These are phyloP conservation scores for Scleroderma bovista DNA, from an alignment of 768 basidiomycete species.

Conservation along the genomic window DNA sequence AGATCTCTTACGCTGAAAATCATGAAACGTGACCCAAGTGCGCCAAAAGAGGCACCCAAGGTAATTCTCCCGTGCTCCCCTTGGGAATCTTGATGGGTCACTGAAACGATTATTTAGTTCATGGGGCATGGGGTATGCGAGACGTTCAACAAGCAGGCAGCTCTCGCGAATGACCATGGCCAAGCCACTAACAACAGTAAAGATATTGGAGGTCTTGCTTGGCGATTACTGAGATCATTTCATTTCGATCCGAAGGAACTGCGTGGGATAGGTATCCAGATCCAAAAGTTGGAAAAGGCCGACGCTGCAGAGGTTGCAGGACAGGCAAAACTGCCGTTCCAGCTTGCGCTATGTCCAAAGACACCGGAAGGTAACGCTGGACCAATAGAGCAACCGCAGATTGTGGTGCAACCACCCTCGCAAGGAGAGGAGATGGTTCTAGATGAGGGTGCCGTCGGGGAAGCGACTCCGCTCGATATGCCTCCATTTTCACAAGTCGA, in stretches of 20 bases:
- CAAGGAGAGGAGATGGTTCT: conserved; percentile 20
- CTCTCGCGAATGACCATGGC: conserved; percentile 55
- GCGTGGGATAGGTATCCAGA: conserved; percentile 88
- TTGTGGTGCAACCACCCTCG: conserved; percentile 30
- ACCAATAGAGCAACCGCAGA: conserved; percentile 8
- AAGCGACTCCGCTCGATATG: conserved; percentile 29
- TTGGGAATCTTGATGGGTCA: neutral
- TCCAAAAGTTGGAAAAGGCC: conserved; percentile 75
- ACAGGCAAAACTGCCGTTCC: conserved; percentile 62
- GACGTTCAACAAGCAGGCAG: conserved; percentile 67
- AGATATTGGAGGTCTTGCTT: conserved; percentile 71
- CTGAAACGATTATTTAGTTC: conserved; percentile 46
- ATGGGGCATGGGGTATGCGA: conserved; percentile 89
- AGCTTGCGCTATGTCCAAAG: conserved; percentile 12
- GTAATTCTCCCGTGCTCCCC: conserved; percentile 34
- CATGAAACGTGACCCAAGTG: conserved; percentile 79
- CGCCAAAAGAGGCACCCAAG: conserved; percentile 89
- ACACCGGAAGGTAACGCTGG: neutral
- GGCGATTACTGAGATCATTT: conserved; percentile 67
- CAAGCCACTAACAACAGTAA: conserved; percentile 67
- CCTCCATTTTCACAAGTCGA: conserved; percentile 79
- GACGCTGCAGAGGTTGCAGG: conserved; percentile 34
- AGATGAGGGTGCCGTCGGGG: neutral
- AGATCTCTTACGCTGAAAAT: conserved; percentile 79
- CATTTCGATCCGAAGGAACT: conserved; percentile 79